Evolutionary conservation across 352 stramenopile genomes (phyloP).

Genomic region (Globisporangium spinosum): DNA sequence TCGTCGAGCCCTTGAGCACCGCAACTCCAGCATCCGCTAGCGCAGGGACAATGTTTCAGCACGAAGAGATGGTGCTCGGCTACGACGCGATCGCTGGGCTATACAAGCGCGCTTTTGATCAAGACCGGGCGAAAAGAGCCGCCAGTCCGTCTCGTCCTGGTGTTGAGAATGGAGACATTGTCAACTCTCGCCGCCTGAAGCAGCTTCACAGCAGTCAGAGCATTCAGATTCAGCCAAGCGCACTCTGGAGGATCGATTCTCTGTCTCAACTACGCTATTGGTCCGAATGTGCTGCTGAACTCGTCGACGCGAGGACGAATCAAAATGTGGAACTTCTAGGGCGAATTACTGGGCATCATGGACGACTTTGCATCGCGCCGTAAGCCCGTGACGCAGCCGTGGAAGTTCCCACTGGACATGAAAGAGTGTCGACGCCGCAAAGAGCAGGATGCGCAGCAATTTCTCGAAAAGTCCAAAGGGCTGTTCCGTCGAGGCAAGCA

Average conservation of each 20-base stretch:
- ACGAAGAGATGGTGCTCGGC: constrained; percentile 51
- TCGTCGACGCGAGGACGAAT: constrained; percentile 51
- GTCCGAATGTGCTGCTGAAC: constrained; percentile 44
- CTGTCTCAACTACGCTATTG: constrained; percentile 34
- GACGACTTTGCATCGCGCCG: constrained; percentile 67
- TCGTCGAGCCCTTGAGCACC: neutral
- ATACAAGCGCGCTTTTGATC: constrained; percentile 32
- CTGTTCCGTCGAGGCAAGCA: constrained; percentile 19
- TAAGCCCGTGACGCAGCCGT: constrained; percentile 37
- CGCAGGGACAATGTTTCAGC: constrained; percentile 32
- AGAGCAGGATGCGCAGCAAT: constrained; percentile 36
- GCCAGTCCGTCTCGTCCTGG: neutral
- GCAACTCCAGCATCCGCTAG: neutral
- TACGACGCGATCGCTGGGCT: constrained; percentile 51
- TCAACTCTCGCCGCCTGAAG: neutral
- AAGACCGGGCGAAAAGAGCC: neutral
- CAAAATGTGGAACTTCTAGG: constrained; percentile 51
- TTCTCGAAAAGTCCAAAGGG: constrained; percentile 31
- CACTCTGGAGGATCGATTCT: constrained; percentile 29
- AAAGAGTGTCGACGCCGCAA: constrained; percentile 27
- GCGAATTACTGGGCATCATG: constrained; percentile 40
- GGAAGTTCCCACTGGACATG: constrained; percentile 63
- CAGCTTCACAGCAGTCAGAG: neutral
- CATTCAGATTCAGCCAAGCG: constrained; percentile 17
- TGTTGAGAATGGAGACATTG: neutral